Evolutionary conservation across 1,139 yeast genomes (phyloP), one percentile per base, ranked within the genome.

Genomic region (Zygosaccharomyces pseudobailii): DNA sequence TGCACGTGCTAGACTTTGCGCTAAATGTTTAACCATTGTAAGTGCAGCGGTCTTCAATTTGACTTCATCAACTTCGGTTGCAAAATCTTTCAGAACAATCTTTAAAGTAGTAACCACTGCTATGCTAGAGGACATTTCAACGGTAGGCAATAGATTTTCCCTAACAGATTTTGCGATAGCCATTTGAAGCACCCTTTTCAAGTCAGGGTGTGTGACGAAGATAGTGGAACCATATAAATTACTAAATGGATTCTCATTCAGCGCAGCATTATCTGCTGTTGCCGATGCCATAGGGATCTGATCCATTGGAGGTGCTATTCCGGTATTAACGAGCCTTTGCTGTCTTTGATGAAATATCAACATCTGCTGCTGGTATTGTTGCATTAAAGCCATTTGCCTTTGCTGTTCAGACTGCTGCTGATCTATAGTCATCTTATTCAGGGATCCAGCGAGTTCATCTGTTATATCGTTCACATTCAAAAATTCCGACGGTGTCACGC

Each of bases 101-200:
- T 92, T 84, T 59, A 86, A 85, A 0, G 97, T 84, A 0, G 97
- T 86, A 4, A 88, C 84, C 44, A 88, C 79, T 4, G 96, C 96
- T 46, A 95, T 92, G 44, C 88, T 86, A 2, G 94, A 87, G 4
- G 96, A 87, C 50, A 96, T 78, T 58, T 87, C 95, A 53, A 90
- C 87, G 28, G 92, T 92, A 2, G 96, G 96, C 23, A 88, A 84
- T 17, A 95, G 76, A 52, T 94, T 83, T 61, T 92, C 98, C 53
- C 94, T 78, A 34, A 92, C 87, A 1, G 97, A 85, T 56, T 90
- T 83, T 3, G 94, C 84, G 47, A 92, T 76, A 0, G 97, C 90
- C 54, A 87, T 76, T 62, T 84, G 87, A 68, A 92, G 85, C 7
- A 92, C 76, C 50, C 90, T 78, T 66, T 88, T 83, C 62, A 90